Evolutionary conservation across 805 yeast genomes (phyloP), one percentile per base, ranked within the genome.

Genomic region (Metschnikowia cerradonensis): DNA sequence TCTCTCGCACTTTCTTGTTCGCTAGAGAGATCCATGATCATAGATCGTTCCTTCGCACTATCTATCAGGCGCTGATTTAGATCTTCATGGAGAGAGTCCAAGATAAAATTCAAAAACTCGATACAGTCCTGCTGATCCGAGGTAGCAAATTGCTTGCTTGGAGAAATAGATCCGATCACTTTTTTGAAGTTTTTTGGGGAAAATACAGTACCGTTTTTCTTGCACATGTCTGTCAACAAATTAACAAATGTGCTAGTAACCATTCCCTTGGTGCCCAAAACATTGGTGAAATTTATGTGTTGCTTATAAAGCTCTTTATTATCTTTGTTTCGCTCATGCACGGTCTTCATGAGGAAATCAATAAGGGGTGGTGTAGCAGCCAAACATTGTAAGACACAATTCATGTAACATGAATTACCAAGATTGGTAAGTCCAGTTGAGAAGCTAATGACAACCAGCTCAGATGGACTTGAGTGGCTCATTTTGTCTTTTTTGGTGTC

Each of bases 351-450:
- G 60, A 91, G 87, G 50, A 86, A 80, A 42, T 71, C 73, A 2
- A 84, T 76, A 26, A 91, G 68, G 52, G 81, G 83, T 1, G 82
- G 81, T 0, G 92, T 83, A 0, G 92, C 91, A 3, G 84, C 76
- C 34, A 92, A 65, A 65, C 97, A 89, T 68, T 91, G 98, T n/a
- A 91, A 67, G 3, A 87, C 77, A 57, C 96, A 86, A 67, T 91
- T 91, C 90, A 91, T 86, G 67, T 91, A 91, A 66, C 97, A 91
- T 0, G 96, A 87, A 61, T 92, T 92, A 2, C 97, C 96, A 54
- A 91, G 71, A 64, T 91, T 91, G 13, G 76, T 73, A 5, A 91
- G 72, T 0, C 98, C 97, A 0, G 90, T 82, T 17, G 82, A 72
- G 47, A 83, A 77, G 36, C 41, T 45, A 8, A 32, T 30, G 11